A percentile compares a stretch with the other conserved stretches of the same genome.
These are phyloP conservation scores for Flaveria ramosissima DNA, from an alignment of 129 eudicot species.

Conservation along the genomic window DNA sequence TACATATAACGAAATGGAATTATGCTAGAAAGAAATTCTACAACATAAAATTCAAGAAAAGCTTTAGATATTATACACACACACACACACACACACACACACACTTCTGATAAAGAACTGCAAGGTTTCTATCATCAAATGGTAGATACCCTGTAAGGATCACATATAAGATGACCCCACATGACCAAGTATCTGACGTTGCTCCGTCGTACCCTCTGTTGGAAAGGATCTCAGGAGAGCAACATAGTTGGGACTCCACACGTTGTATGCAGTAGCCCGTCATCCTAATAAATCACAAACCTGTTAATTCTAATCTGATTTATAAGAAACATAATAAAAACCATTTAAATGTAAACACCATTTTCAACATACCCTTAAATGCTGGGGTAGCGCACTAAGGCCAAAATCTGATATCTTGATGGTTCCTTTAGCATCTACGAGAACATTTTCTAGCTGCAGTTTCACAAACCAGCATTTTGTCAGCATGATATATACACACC, in stretches of 20 bases:
- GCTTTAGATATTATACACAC: neutral
- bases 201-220: conserved; percentile 94
- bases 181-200: conserved; percentile 91
- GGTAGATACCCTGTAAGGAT: conserved; percentile 94
- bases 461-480: conserved; percentile 23
- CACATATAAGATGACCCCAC: conserved; percentile 90
- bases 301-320: neutral
- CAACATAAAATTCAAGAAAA: conserved; percentile 10
- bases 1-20: conserved; percentile 33
- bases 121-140: conserved; percentile 94
- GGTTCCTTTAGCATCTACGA: conserved; percentile 67
- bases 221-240: conserved; percentile 91
- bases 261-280: conserved; percentile 88
- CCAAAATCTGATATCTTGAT: conserved; percentile 93
- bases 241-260: conserved; percentile 97
- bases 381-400: conserved; percentile 95
- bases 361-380: conserved; percentile 65
- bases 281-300: conserved; percentile 60
- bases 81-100: neutral
- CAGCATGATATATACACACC: conserved; percentile 11
- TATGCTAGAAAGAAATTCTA: conserved; percentile 10
- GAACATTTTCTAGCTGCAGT: conserved; percentile 85
- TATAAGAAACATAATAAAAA: neutral
- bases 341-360: neutral
- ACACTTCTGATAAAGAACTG: conserved; percentile 91